A percentile compares a stretch with the other conserved stretches of the same genome.
phyloP scores from a whole-genome alignment of 768 basidiomycete genomes.

The Xerocomellus intermedius region DNA sequence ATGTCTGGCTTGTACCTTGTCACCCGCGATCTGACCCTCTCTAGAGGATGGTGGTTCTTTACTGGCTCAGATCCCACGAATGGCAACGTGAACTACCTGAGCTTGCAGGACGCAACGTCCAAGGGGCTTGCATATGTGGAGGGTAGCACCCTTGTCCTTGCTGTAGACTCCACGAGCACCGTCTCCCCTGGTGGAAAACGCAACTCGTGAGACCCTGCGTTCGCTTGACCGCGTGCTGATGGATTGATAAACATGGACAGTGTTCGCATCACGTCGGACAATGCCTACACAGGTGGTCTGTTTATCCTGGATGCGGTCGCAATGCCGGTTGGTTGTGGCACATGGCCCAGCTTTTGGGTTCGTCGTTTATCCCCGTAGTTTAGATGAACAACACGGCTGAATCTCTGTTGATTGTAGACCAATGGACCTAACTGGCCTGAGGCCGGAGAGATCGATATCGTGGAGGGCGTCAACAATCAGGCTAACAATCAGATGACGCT shows the following conservation, averaged over 20 bases:
- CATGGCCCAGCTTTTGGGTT: conserved; percentile 59
- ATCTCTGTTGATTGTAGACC: conserved; percentile 24
- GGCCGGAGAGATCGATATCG: conserved; percentile 66
- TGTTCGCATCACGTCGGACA: conserved; percentile 63
- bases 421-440: conserved; percentile 54
- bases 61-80: conserved; percentile 61
- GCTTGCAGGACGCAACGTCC: conserved; percentile 41
- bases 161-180: conserved; percentile 54
- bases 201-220: conserved; percentile 39
- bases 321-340: conserved; percentile 70
- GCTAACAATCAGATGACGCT: conserved; percentile 61
- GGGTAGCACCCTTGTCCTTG: conserved; percentile 53
- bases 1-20: not conserved
- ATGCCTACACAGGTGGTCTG: conserved; percentile 57
- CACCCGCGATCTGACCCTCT: conserved; percentile 1
- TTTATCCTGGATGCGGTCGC: conserved; percentile 69
- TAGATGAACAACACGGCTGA: not conserved
- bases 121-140: conserved; percentile 61
- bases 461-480: conserved; percentile 68
- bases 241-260: conserved; percentile 31
- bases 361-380: conserved; percentile 10
- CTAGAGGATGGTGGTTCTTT: conserved; percentile 66
- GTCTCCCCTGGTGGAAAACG: conserved; percentile 52
- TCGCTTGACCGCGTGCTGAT: not conserved
- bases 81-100: conserved; percentile 64